Base-by-base conservation (phyloP, 495 filamentous ascomycete species). In the Neurospora sp. region DNA sequence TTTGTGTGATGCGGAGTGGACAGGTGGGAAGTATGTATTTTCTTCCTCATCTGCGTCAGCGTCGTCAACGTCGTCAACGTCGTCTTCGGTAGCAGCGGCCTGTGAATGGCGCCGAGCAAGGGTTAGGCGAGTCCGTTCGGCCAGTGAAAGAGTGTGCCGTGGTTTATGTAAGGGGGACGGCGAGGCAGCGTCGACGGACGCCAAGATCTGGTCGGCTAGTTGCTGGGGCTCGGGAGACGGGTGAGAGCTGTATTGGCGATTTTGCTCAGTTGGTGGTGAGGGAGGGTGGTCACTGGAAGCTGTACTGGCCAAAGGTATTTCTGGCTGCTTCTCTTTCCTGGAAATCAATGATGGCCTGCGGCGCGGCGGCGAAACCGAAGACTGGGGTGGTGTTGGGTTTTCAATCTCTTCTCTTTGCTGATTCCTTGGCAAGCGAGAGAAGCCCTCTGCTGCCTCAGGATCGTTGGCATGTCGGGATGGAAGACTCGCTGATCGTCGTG, bases 161-260 rank as follows among this genome's bases (percentile, higher is more conserved):
- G 81, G 80, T 69, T 83, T 85, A 79, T 85, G 91, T 81, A 79
- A 79, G 70, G 87, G 87, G 0, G 87, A 87, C 8, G 86, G 86
- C 0, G 86, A 87, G 36, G 78, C 78, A 21, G 78, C 80, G n/a
- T 77, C 74, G 72, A 92, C 86, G 2, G 88, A 89, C 11, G 83
- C 85, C 11, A 92, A 78, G 69, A 91, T 88, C 43, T 86, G 82
- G 42, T 88, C 84, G 9, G 85, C 87, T 34, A 88, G 78, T 43
- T 84, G 81, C 28, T 85, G 82, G 3, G 3, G 84, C 83, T n/a
- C 85, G 85, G 7, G 86, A 86, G 71, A 75, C 73, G 15, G 74
- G 40, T 66, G 54, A 36, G 28, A 66, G 54, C 54, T 66, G 54
- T 19, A 66, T 3, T 38, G 72, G 71, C 5, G 72, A 40, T 0